Conservation (phyloP, 352 stramenopile genomes). For the Pythium insidiosum region DNA sequence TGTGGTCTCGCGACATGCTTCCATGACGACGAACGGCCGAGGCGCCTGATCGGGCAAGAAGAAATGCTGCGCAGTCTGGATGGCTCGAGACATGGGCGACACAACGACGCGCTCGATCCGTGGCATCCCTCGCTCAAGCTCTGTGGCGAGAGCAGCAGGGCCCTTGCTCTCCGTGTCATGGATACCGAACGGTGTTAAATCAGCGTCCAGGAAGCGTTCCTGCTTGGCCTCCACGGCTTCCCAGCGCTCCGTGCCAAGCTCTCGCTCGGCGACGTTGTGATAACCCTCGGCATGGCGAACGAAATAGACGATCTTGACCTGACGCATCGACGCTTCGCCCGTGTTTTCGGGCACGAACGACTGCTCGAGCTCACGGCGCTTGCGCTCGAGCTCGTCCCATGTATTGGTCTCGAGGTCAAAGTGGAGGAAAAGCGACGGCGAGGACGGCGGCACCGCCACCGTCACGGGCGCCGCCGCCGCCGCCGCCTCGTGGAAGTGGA, state of each 20-base stretch:
- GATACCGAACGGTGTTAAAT: constrained; percentile 52
- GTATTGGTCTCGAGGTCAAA: constrained; percentile 20
- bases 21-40: constrained; percentile 44
- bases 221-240: constrained; percentile 49
- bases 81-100: constrained; percentile 55
- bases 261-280: constrained; percentile 56
- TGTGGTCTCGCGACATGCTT: constrained; percentile 54
- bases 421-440: constrained; percentile 12
- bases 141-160: constrained; percentile 15
- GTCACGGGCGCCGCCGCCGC: not conserved
- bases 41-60: constrained; percentile 27
- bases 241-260: constrained; percentile 44
- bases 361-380: constrained; percentile 12
- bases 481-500: constrained; percentile 2
- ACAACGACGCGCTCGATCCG: constrained; percentile 54
- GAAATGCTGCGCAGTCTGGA: constrained; percentile 64
- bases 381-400: constrained; percentile 19
- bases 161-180: constrained; percentile 39
- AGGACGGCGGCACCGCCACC: not conserved
- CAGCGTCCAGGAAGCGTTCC: constrained; percentile 50
- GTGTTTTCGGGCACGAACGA: not conserved
- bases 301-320: constrained; percentile 71
- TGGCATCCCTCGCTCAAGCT: constrained; percentile 47
- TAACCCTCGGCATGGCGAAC: constrained; percentile 65
- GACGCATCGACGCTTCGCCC: not conserved